Evolutionary conservation across 139 green algal species (phyloP).

Genomic region (Asterochloris erici): DNA sequence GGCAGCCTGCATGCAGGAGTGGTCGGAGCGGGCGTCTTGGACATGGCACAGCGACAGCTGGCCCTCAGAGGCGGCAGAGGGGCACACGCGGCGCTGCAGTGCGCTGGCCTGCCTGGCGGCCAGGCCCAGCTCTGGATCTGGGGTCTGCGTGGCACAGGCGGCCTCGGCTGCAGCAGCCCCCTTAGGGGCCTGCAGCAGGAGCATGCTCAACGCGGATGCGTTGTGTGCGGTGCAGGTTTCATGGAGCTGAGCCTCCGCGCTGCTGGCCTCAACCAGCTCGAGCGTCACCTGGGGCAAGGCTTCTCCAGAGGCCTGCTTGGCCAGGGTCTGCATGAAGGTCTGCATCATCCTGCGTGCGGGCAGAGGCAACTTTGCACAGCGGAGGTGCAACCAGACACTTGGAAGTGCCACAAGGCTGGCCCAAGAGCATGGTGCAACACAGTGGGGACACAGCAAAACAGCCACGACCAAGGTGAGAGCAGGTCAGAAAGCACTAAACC

Average conservation of each 20-base stretch:
- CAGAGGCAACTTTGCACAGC: background rate
- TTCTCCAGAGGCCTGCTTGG: too few species aligned
- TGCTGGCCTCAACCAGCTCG: too few species aligned
- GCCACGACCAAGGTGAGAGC: too few species aligned
- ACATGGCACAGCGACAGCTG: conserved; percentile 9
- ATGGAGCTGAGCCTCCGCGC: too few species aligned
- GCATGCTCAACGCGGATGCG: background rate
- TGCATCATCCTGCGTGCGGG: background rate
- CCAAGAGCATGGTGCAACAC: too few species aligned
- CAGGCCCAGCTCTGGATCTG: background rate
- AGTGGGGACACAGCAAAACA: too few species aligned
- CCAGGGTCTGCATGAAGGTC: too few species aligned
- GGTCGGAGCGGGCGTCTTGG: background rate
- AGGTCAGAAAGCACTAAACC: too few species aligned
- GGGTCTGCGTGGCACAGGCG: background rate
- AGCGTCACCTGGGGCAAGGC: too few species aligned
- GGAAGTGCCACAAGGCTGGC: too few species aligned
- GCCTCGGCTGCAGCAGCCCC: background rate
- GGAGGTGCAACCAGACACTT: too few species aligned
- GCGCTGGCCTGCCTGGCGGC: background rate
- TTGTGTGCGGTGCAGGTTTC: background rate
- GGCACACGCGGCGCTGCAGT: background rate
- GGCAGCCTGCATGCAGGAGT: background rate
- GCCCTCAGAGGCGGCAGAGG: background rate
- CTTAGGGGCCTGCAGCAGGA: background rate